Evolutionary conservation across 2,329 filamentous ascomycete genomes (phyloP).

Genomic region (Aspergillus hiratsukae): DNA sequence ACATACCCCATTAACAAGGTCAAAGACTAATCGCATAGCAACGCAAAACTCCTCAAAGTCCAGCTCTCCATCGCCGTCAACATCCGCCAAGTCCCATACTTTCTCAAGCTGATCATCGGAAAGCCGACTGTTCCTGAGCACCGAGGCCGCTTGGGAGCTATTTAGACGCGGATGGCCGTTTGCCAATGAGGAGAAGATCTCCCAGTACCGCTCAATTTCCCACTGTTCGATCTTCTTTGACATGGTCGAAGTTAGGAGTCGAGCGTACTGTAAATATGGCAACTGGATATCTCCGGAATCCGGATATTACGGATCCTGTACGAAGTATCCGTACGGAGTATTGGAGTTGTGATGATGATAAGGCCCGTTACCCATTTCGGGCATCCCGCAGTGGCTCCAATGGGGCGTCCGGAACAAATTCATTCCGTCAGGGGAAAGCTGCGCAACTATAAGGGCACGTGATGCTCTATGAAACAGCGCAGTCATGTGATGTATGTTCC

Average conservation of each 20-base stretch:
- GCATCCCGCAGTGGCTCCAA: conserved; percentile 17
- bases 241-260: conserved; percentile 24
- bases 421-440: conserved; percentile 25
- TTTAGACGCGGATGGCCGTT: conserved; percentile 62
- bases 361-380: conserved; percentile 12
- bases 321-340: background rate
- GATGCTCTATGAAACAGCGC: too few species aligned
- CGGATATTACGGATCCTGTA: background rate
- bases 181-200: conserved; percentile 68
- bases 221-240: conserved; percentile 61
- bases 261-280: background rate
- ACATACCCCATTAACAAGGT: conserved; percentile 86
- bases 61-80: conserved; percentile 93
- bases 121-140: conserved; percentile 69
- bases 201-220: conserved; percentile 75
- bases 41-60: conserved; percentile 99
- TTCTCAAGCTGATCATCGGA: conserved; percentile 83
- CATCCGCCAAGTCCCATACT: conserved; percentile 95
- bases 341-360: conserved; percentile 5
- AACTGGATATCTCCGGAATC: conserved; percentile 1
- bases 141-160: conserved; percentile 64
- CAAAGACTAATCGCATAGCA: conserved; percentile 96
- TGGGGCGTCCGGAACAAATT: conserved; percentile 19
- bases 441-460: too few species aligned
- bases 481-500: too few species aligned